Percentiles rank a stretch among this genome's conserved stretches.
These are phyloP conservation scores for Stephanodiscus minutulus DNA, from an alignment of 108 stramenopile genomes.

Conservation along the genomic window DNA sequence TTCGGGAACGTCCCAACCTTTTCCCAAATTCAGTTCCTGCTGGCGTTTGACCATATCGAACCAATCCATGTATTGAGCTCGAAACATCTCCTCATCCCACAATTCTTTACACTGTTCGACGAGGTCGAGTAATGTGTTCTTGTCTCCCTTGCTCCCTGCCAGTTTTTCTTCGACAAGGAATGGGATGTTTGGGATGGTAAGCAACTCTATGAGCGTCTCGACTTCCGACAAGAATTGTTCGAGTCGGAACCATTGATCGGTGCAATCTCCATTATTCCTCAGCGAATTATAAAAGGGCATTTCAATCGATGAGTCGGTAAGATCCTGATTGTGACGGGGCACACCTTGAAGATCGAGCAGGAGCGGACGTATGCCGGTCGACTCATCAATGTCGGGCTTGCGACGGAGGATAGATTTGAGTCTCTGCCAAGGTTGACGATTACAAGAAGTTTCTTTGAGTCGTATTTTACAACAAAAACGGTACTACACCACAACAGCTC, in stretches of 20 bases:
- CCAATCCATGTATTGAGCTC: constrained; percentile 77
- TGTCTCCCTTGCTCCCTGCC: constrained; percentile 23
- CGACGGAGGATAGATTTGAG: constrained; percentile 72
- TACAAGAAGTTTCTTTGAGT: background rate
- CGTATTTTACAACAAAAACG: background rate
- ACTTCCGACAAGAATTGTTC: constrained; percentile 38
- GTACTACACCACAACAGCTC: constrained; percentile 21
- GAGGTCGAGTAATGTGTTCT: constrained; percentile 30
- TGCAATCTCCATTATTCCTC: background rate
- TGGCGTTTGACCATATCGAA: constrained; percentile 75
- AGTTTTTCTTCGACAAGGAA: constrained; percentile 33
- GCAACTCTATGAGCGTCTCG: constrained; percentile 26
- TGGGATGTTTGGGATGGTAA: constrained; percentile 28
- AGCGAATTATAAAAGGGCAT: constrained; percentile 26
- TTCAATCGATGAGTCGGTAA: constrained; percentile 48
- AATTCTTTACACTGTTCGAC: constrained; percentile 46
- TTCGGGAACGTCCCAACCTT: background rate
- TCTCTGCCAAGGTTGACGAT: constrained; percentile 33
- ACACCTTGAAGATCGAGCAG: constrained; percentile 81
- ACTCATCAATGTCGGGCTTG: constrained; percentile 65
- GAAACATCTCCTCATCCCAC: constrained; percentile 70
- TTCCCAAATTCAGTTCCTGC: constrained; percentile 47
- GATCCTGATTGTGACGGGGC: constrained; percentile 64
- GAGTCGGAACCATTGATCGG: constrained; percentile 30
- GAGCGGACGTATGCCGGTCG: constrained; percentile 84